Evolutionary conservation across 2,329 filamentous ascomycete genomes (phyloP).

Genomic region (Epichloe typhina): DNA sequence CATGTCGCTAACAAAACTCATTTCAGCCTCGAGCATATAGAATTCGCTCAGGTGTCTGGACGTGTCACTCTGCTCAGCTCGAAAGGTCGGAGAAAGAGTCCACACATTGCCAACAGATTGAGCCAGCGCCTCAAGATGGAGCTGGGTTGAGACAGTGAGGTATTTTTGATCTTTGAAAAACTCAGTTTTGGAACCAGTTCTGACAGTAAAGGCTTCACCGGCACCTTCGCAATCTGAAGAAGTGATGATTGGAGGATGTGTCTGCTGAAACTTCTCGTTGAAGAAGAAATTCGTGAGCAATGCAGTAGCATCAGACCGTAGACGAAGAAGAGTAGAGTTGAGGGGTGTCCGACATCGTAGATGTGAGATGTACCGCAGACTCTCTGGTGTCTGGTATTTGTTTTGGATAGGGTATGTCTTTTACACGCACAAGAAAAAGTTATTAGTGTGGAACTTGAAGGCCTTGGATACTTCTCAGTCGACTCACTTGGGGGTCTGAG

Average conservation of each 20-base stretch:
- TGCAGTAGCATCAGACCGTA: constrained; percentile 69
- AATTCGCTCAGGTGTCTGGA: constrained; percentile 92
- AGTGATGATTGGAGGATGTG: constrained; percentile 86
- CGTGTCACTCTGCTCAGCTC: constrained; percentile 87
- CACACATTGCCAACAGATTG: constrained; percentile 85
- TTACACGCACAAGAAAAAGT: constrained; percentile 9
- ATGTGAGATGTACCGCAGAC: constrained; percentile 77
- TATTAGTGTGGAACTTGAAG: constrained; percentile 5
- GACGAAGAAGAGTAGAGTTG: constrained; percentile 65
- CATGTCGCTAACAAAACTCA: constrained; percentile 63
- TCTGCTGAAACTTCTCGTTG: constrained; percentile 59
- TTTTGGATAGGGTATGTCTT: constrained; percentile 95
- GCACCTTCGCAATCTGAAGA: constrained; percentile 96
- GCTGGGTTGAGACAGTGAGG: constrained; percentile 84
- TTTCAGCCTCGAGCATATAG: constrained; percentile 94
- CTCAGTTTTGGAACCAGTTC: constrained; percentile 25
- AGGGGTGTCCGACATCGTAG: constrained; percentile 69
- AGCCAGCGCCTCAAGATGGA: constrained; percentile 85
- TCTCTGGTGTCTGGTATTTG: constrained; percentile 87
- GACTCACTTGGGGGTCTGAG: constrained; percentile 60
- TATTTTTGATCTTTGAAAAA: constrained; percentile 90
- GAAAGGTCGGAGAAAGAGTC: constrained; percentile 86
- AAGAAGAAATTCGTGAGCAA: constrained; percentile 66
- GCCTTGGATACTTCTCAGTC: not conserved
- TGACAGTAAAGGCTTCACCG: constrained; percentile 77